These are phyloP conservation scores for Cryphonectria naterciae DNA, from an alignment of 2,329 filamentous ascomycete species.

Conservation along the genomic window DNA sequence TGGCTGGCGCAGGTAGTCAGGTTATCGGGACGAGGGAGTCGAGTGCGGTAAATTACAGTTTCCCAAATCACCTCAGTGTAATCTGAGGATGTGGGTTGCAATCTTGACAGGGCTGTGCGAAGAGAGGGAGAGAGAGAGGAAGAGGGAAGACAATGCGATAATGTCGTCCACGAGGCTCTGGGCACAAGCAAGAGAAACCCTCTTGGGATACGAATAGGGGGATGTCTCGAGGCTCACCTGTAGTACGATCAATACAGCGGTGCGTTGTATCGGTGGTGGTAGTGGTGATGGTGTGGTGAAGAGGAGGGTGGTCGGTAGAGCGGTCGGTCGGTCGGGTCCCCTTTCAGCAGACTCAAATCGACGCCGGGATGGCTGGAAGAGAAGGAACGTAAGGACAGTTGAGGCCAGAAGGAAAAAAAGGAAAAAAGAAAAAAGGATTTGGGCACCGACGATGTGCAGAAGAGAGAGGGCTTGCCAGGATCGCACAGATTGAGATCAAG, in stretches of 20 bases:
- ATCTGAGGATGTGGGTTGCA: not conserved
- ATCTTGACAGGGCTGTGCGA: not conserved
- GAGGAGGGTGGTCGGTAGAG: constrained; percentile 3
- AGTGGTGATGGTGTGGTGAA: constrained; percentile 6
- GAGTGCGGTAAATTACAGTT: constrained; percentile 3
- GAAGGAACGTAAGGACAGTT: constrained; percentile 20
- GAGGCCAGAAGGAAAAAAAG: not conserved
- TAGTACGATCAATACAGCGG: constrained; percentile 16
- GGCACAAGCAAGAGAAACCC: not conserved
- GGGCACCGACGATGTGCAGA: constrained; percentile 23
- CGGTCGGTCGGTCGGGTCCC: constrained; percentile 15
- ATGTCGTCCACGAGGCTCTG: not conserved
- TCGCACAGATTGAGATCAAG: constrained; percentile 15
- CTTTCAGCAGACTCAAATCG: constrained; percentile 21
- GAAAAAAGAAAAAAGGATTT: constrained; percentile 8
- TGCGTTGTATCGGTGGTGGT: constrained; percentile 13
- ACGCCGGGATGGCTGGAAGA: constrained; percentile 19
- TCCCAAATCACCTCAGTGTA: not conserved
- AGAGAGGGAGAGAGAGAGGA: no score
- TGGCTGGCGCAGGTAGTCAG: not conserved
- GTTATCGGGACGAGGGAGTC: not conserved
- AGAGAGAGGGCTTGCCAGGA: constrained; percentile 25
- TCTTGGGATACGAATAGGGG: not conserved
- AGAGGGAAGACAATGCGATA: not conserved
- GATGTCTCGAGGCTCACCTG: constrained; percentile 17